Evolutionary conservation across 257 asterid species (phyloP).

Genomic region (Jacaranda copaia): DNA sequence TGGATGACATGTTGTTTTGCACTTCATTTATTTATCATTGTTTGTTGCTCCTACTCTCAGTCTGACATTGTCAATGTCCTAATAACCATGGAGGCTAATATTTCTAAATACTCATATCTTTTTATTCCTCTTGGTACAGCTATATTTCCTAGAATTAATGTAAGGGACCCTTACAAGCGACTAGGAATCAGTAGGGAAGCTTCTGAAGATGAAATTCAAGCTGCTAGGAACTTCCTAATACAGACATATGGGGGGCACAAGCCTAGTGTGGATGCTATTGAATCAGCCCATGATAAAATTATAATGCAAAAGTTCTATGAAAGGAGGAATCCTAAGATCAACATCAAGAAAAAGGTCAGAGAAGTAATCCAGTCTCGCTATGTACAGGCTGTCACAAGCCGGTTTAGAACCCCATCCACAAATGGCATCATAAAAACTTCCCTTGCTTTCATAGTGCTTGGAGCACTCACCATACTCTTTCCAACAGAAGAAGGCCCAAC

Average conservation of each 20-base stretch:
- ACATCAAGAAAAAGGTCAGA: conserved; percentile 87
- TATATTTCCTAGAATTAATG: conserved; percentile 83
- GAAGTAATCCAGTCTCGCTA: conserved; percentile 81
- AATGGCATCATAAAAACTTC: conserved; percentile 75
- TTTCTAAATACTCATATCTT: conserved; percentile 25
- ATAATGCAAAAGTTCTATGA: conserved; percentile 94
- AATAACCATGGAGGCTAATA: neutral
- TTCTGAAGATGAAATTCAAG: conserved; percentile 90
- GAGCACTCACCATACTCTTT: conserved; percentile 84
- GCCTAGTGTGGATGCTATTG: conserved; percentile 93
- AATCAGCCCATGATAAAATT: conserved; percentile 92
- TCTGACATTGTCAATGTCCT: neutral
- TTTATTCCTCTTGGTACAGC: conserved; percentile 47
- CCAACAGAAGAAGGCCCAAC: conserved; percentile 99
- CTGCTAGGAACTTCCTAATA: conserved; percentile 85
- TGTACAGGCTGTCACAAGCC: conserved; percentile 81
- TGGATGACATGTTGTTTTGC: conserved; percentile 9
- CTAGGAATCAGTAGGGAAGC: conserved; percentile 93
- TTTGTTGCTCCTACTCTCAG: conserved; percentile 5
- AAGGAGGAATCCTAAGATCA: conserved; percentile 88
- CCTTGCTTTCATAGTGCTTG: conserved; percentile 74
- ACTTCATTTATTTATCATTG: neutral
- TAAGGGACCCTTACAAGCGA: conserved; percentile 91
- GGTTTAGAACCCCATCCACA: conserved; percentile 83
- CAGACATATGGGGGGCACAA: conserved; percentile 83